phyloP scores from a whole-genome alignment of 345 rosid genomes.

The Brassica rapa region DNA sequence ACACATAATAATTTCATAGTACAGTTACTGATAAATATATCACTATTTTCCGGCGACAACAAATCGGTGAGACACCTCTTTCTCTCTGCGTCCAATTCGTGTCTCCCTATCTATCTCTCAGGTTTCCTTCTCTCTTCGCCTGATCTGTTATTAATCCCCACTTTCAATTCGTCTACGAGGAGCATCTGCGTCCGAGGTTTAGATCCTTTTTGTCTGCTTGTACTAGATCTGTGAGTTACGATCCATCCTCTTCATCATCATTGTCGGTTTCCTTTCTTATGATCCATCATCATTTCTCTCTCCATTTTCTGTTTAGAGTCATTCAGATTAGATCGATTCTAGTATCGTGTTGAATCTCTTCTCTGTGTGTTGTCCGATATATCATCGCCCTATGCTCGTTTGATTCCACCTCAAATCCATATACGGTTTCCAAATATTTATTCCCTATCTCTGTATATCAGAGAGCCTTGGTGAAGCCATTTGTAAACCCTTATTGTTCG shows the following conservation, averaged over 20 bases:
- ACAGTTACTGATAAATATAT: no score
- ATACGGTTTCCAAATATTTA: no score
- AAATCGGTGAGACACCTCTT: background rate
- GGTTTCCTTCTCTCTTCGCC: background rate
- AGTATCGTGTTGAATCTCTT: no score
- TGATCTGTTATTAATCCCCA: conserved; percentile 9
- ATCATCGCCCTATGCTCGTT: no score
- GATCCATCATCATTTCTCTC: conserved; percentile 1
- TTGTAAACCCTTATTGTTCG: background rate
- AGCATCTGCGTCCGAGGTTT: background rate
- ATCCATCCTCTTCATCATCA: background rate
- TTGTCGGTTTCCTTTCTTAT: background rate
- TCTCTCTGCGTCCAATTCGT: no score
- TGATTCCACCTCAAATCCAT: no score
- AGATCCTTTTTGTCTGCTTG: background rate
- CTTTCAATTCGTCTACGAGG: background rate
- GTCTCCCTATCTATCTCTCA: background rate
- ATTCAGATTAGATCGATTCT: no score
- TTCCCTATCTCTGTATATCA: conserved; percentile 1
- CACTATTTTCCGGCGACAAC: no score
- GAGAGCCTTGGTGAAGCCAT: conserved; percentile 4
- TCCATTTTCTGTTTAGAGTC: no score
- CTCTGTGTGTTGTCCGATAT: no score
- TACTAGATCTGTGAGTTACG: conserved; percentile 31
- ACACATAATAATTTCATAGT: no score